Evolutionary conservation across 1,139 yeast species (phyloP).

Genomic region (Geotrichum cucujoidarum): DNA sequence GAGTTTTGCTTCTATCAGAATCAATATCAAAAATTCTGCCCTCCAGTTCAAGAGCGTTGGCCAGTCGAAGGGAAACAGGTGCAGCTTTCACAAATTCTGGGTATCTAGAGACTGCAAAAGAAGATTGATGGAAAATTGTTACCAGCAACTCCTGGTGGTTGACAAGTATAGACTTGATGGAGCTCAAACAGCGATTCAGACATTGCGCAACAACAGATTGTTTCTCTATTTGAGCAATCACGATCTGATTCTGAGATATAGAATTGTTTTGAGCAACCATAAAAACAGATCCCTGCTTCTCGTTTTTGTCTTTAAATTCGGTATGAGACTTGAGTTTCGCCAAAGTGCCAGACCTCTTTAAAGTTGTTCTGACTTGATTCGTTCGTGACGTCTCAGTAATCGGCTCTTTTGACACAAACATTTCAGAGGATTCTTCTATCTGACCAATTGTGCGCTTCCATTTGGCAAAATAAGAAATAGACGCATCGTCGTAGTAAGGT

Average conservation of each 20-base stretch:
- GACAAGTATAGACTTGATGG: slow-evolving; percentile 42
- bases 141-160: slow-evolving; percentile 64
- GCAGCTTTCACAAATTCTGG: slow-evolving; percentile 44
- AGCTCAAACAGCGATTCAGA: slow-evolving; percentile 31
- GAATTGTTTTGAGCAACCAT: background rate
- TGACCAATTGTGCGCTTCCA: slow-evolving; percentile 26
- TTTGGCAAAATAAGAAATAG: slow-evolving; percentile 33
- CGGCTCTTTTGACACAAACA: slow-evolving; percentile 6
- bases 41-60: slow-evolving; percentile 32
- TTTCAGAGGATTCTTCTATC: slow-evolving; percentile 1
- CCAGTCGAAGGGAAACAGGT: slow-evolving; percentile 36
- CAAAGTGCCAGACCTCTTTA: slow-evolving; percentile 35
- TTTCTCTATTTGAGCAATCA: slow-evolving; percentile 14
- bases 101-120: slow-evolving; percentile 45
- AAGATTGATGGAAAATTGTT: slow-evolving; percentile 61
- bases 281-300: slow-evolving; percentile 9
- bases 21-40: slow-evolving; percentile 40
- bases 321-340: slow-evolving; percentile 25
- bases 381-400: slow-evolving; percentile 11
- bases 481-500: slow-evolving; percentile 29
- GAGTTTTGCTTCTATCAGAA: slow-evolving; percentile 51
- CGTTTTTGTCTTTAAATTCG: slow-evolving; percentile 13
- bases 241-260: background rate
- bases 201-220: slow-evolving; percentile 15
- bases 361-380: slow-evolving; percentile 23